These are phyloP conservation scores for Candida golubevii DNA, from an alignment of 805 yeast genomes.

Conservation along the genomic window DNA sequence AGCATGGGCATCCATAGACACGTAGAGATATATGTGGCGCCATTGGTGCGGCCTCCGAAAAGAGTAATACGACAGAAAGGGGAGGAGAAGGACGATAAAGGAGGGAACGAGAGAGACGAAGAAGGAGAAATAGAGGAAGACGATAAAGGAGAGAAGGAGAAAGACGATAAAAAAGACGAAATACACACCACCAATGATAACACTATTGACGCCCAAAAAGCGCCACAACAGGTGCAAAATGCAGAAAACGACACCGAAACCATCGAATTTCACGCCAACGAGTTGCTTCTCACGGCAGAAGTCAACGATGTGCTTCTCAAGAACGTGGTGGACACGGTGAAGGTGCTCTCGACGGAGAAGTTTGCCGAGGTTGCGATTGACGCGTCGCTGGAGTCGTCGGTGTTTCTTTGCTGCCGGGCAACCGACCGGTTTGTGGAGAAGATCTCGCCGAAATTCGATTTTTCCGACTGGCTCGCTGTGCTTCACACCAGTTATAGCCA, in stretches of 20 bases:
- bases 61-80: neutral
- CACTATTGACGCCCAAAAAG: slow-evolving; percentile 7
- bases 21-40: slow-evolving; percentile 45
- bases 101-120: neutral
- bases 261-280: slow-evolving; percentile 23
- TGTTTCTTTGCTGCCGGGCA: slow-evolving; percentile 40
- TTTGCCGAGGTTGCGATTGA: slow-evolving; percentile 34
- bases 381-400: slow-evolving; percentile 24
- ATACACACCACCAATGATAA: neutral
- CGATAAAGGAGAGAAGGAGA: neutral
- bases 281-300: slow-evolving; percentile 53
- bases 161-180: neutral
- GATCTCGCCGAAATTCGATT: slow-evolving; percentile 38
- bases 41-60: slow-evolving; percentile 41
- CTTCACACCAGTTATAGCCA: slow-evolving; percentile 13
- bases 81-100: neutral
- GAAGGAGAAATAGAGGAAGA: neutral
- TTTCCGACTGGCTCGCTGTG: slow-evolving; percentile 25
- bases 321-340: slow-evolving; percentile 43
- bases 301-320: slow-evolving; percentile 39
- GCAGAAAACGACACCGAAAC: slow-evolving; percentile 10
- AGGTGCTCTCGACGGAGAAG: slow-evolving; percentile 37
- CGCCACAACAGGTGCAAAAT: neutral
- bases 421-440: slow-evolving; percentile 32
- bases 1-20: slow-evolving; percentile 45